These are phyloP conservation scores for Chenopodium suecicum DNA, from an alignment of 148 eudicot genomes.

Conservation along the genomic window DNA sequence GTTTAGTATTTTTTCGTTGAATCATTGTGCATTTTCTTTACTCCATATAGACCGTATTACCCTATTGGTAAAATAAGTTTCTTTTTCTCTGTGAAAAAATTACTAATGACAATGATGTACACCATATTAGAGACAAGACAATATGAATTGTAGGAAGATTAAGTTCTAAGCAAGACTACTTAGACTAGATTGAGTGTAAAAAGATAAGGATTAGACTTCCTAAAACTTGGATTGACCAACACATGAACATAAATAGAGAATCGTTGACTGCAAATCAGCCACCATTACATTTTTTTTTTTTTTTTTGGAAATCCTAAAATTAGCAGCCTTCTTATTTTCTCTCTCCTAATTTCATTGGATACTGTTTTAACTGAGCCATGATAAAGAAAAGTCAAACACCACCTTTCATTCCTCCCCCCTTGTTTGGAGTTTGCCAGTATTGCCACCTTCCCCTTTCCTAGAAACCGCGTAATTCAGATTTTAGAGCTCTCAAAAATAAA, in stretches of 20 bases:
- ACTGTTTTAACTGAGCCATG: background rate
- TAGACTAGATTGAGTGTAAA: background rate
- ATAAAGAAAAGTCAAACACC: constrained; percentile 4
- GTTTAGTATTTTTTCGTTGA: too few species aligned
- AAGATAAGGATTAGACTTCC: constrained; percentile 11
- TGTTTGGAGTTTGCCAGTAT: background rate
- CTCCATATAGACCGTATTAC: too few species aligned
- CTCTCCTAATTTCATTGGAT: constrained; percentile 8
- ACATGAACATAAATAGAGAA: background rate
- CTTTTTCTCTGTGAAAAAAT: too few species aligned
- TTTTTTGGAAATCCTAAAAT: background rate
- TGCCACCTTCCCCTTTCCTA: constrained; percentile 18
- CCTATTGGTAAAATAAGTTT: too few species aligned
- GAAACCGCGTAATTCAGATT: constrained; percentile 18
- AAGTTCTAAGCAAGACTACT: background rate
- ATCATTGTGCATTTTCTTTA: too few species aligned
- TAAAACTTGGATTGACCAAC: constrained; percentile 7
- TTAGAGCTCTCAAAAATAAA: background rate
- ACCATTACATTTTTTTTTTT: background rate
- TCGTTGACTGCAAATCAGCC: constrained; percentile 1
- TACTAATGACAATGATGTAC: too few species aligned
- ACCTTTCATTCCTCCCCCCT: constrained; percentile 4
- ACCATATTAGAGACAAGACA: background rate
- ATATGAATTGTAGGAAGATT: background rate
- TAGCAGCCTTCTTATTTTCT: background rate